Percentiles rank a stretch among this genome's conserved stretches.
Evolutionary conservation across 1,284 basidiomycete species (phyloP).

Genomic region (Schizophyllum commune): DNA sequence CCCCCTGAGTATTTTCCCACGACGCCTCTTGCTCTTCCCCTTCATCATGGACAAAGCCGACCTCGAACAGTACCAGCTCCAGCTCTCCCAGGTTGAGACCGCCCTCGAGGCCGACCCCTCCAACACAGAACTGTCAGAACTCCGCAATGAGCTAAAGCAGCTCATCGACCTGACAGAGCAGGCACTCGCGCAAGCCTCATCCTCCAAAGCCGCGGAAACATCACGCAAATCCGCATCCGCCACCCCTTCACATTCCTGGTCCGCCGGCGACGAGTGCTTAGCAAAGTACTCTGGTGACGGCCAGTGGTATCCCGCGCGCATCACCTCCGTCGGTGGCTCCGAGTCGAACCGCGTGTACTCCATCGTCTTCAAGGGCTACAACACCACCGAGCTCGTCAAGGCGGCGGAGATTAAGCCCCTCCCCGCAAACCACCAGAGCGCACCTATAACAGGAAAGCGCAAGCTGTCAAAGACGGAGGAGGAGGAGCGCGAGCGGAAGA

Average conservation of each 20-base stretch:
- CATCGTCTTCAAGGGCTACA: conserved; percentile 93
- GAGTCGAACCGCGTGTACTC: conserved; percentile 83
- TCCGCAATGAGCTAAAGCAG: conserved; percentile 82
- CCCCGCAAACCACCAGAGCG: conserved; percentile 44
- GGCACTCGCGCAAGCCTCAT: conserved; percentile 60
- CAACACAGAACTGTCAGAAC: conserved; percentile 69
- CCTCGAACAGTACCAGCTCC: conserved; percentile 83
- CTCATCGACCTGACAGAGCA: conserved; percentile 83
- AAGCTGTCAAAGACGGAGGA: conserved; percentile 77
- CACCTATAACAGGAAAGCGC: conserved; percentile 52
- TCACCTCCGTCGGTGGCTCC: conserved; percentile 83
- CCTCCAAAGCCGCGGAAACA: conserved; percentile 46
- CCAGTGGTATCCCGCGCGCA: conserved; percentile 86
- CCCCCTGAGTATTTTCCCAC: neutral
- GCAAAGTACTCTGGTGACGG: conserved; percentile 90
- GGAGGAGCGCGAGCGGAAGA: conserved; percentile 87
- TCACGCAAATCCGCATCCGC: conserved; percentile 38
- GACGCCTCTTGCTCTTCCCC: neutral
- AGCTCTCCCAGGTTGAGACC: conserved; percentile 84
- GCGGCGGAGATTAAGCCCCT: conserved; percentile 65
- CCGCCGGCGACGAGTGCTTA: conserved; percentile 88
- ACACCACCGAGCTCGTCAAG: conserved; percentile 87
- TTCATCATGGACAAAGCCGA: conserved; percentile 62
- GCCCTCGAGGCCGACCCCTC: conserved; percentile 79
- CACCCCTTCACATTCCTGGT: conserved; percentile 47